Base-by-base conservation (phyloP, 1,284 basidiomycete genomes). In the Wolfiporia cocos region DNA sequence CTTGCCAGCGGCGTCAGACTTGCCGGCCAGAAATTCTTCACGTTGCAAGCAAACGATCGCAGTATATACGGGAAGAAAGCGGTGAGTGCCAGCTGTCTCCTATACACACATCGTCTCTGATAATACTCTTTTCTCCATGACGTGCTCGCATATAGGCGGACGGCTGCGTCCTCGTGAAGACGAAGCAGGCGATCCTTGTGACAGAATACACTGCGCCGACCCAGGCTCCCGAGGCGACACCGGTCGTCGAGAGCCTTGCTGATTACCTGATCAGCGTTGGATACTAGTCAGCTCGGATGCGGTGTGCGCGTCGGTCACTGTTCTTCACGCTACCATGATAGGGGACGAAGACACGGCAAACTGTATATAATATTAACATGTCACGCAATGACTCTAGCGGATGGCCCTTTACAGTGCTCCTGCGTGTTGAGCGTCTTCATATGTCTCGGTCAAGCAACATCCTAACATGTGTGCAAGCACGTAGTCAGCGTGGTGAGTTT, bases 141-240 rank as follows among this genome's bases (percentile, higher is more conserved):
- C 36, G 6, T 14, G 3, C 9, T 14, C 17, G 12, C 7, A 7
- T 21, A 5, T 41, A 95, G 92, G 77, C 74, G 21, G 81, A 91
- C 61, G 95, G 94, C 2, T 76, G 76, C 44, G 69, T 92, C 47
- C 59, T 94, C 49, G 85, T 92, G 46, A 91, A 92, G 73, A 97
- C 93, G 20, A 87, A 76, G 53, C 89, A 92, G 60, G 92, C 91
- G 3, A 73, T 96, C 48, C 73, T 98, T 44, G 80, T 98, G 19
- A 77, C 82, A 11, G 81, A 85, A 56, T 97, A 97, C 67, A 51
- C 54, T 1, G 70, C 76, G 20, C 91, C 91, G 0, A 59, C 67
- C 20, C 86, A 88, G 59, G 86, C 85, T 2, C 60, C 70, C 31
- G 92, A 96, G 59, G 74, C 79, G 19, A 88, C 82, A 35, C 63